A percentile compares a stretch with the other conserved stretches of the same genome.
Evolutionary conservation across 2,329 filamentous ascomycete species (phyloP).

Genomic region (Epichloe gansuensis): DNA sequence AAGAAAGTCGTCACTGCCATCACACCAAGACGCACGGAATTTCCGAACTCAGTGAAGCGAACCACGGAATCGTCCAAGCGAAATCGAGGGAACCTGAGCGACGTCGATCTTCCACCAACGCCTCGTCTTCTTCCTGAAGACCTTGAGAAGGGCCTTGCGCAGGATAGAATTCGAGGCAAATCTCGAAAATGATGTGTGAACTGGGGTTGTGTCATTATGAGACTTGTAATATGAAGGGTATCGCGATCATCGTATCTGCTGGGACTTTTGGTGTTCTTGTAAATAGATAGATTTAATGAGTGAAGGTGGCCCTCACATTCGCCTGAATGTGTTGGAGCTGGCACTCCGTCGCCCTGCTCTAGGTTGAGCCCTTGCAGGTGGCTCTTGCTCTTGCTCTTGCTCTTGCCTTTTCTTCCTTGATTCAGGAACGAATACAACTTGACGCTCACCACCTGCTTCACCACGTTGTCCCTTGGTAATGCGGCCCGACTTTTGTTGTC

Average conservation of each 20-base stretch:
- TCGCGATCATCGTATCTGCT: background rate
- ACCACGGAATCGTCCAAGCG: constrained; percentile 16
- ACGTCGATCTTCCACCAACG: constrained; percentile 46
- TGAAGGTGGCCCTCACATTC: constrained; percentile 31
- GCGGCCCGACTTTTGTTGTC: constrained; percentile 37
- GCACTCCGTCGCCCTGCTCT: constrained; percentile 50
- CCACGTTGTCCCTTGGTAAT: constrained; percentile 30
- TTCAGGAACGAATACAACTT: constrained; percentile 61
- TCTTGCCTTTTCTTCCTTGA: constrained; percentile 37
- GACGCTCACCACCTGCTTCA: constrained; percentile 48
- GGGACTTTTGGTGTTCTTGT: constrained; percentile 6
- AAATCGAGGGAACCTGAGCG: constrained; percentile 29
- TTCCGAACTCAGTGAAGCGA: constrained; percentile 44
- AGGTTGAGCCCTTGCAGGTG: constrained; percentile 20
- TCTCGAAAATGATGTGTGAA: constrained; percentile 11
- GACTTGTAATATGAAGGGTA: background rate
- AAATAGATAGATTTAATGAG: constrained; percentile 6
- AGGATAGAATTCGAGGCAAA: constrained; percentile 24
- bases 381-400: constrained; percentile 19
- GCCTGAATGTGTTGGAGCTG: constrained; percentile 62
- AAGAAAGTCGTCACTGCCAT: constrained; percentile 47
- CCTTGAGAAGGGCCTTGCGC: constrained; percentile 43
- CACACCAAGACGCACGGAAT: constrained; percentile 48
- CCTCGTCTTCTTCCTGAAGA: constrained; percentile 41
- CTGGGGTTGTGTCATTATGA: background rate